Base-by-base conservation (phyloP, 208 protist genomes). In the Lotmaria passim region DNA sequence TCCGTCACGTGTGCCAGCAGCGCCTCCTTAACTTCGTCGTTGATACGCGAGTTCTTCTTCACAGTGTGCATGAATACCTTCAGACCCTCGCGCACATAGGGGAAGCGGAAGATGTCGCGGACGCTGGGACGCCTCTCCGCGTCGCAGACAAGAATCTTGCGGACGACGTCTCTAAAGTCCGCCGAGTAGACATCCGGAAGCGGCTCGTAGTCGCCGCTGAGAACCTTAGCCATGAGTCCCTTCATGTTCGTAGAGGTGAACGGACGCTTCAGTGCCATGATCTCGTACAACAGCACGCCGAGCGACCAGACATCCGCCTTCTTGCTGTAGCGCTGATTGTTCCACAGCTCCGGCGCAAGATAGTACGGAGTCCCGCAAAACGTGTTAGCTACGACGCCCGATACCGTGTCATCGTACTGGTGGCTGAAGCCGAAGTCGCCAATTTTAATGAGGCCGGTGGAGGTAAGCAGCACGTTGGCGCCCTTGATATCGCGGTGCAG, bases 401-500 rank as follows among this genome's bases (percentile, higher is more conserved):
- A 95, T 8, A 95, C 89, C 2, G 89, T 95, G 56, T 95, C 89
- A 52, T 95, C 89, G 70, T 95, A 95, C 77, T 95, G 90, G 74
- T 86, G 83, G 68, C 90, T 93, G 30, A 91, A 95, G 17, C 93
- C 93, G 78, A 97, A 97, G 81, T 97, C 93, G 19, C 87, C 91
- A 23, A 97, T 83, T 65, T 97, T 97, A 47, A 96, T 90, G 47
- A 95, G 72, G 0, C 93, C 93, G 3, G 84, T 90, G 21, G 87
- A 90, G 3, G 89, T 95, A 21, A 97, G 81, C 24, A 97, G 78
- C 30, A 96, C 76, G 57, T 97, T 97, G 11, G 88, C 93, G 2
- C 78, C 84, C 51, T 97, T 97, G 69, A 97, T 93, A 60, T 97
- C 93, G 15, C 93, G 87, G 59, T 97, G 93, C 28, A 96, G 73